These are phyloP conservation scores for Geranium brycei DNA, from an alignment of 345 rosid species.

Conservation along the genomic window DNA sequence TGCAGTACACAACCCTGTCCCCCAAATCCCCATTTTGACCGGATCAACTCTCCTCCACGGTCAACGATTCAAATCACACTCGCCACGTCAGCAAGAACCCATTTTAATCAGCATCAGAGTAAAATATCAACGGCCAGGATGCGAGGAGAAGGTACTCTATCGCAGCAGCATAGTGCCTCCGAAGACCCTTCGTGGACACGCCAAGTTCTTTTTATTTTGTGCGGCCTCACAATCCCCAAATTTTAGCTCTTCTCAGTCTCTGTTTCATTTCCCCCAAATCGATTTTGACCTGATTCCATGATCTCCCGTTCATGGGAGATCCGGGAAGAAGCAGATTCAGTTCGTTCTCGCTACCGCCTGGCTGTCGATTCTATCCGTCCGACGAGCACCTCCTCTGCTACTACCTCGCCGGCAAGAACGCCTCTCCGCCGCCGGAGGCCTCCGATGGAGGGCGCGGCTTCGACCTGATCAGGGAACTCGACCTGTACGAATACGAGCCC, in stretches of 20 bases:
- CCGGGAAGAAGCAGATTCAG: neutral
- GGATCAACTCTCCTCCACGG: too few species aligned
- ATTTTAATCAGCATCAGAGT: neutral
- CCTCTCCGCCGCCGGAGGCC: neutral
- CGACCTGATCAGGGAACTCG: conserved; percentile 33
- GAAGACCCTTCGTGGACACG: neutral
- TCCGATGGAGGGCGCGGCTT: conserved; percentile 6
- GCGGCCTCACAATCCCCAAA: neutral
- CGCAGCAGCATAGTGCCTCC: neutral
- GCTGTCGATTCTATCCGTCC: conserved; percentile 39
- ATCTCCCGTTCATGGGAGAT: conserved; percentile 1
- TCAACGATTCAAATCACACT: too few species aligned
- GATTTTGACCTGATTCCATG: neutral
- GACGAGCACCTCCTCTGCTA: conserved; percentile 25
- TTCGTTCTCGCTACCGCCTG: conserved; percentile 22
- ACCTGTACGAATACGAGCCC: conserved; percentile 28
- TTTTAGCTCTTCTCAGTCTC: too few species aligned
- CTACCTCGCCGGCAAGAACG: conserved; percentile 32
- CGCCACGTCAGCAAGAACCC: too few species aligned
- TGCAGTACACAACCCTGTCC: neutral
- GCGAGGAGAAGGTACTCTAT: neutral
- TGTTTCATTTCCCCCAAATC: neutral
- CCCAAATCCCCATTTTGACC: too few species aligned
- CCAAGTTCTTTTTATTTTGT: neutral
- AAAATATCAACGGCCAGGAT: neutral